Evolutionary conservation across 2,329 filamentous ascomycete species (phyloP).

Genomic region (Phoma sp.): DNA sequence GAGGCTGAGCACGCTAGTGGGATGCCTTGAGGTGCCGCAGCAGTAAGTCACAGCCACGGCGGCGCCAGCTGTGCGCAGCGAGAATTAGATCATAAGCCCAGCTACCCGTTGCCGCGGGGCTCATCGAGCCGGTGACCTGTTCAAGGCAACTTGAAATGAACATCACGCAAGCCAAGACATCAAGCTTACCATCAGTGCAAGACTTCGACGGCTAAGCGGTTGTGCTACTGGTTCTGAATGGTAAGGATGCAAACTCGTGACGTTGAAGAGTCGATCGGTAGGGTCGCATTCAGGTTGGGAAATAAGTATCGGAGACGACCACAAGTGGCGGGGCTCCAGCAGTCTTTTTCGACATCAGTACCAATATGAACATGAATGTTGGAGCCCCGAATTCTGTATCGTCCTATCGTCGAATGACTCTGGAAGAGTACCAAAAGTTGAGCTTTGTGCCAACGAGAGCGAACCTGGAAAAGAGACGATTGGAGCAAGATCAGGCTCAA

Average conservation of each 20-base stretch:
- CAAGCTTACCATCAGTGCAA: neutral
- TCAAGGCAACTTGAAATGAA: conserved; percentile 10
- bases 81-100: conserved; percentile 3
- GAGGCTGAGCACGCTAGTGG: conserved; percentile 2
- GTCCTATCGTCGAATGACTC: conserved; percentile 5
- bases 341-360: neutral
- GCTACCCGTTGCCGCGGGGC: neutral
- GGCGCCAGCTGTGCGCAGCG: conserved; percentile 1
- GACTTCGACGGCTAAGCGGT: conserved; percentile 14
- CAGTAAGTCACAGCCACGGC: neutral
- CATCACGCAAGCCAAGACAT: conserved; percentile 11
- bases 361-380: conserved; percentile 1
- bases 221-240: neutral
- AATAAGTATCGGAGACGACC: conserved; percentile 2
- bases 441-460: neutral
- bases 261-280: conserved; percentile 3
- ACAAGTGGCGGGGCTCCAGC: neutral
- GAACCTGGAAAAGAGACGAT: neutral
- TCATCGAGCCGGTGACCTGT: conserved; percentile 5
- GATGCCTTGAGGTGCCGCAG: conserved; percentile 10
- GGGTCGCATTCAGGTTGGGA: neutral
- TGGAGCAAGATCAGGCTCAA: neutral
- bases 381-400: neutral
- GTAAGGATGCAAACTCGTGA: conserved; percentile 1
- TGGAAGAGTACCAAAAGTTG: conserved; percentile 6